Evolutionary conservation across 2,329 filamentous ascomycete genomes (phyloP).

Genomic region (Aspergillus calidoustus): DNA sequence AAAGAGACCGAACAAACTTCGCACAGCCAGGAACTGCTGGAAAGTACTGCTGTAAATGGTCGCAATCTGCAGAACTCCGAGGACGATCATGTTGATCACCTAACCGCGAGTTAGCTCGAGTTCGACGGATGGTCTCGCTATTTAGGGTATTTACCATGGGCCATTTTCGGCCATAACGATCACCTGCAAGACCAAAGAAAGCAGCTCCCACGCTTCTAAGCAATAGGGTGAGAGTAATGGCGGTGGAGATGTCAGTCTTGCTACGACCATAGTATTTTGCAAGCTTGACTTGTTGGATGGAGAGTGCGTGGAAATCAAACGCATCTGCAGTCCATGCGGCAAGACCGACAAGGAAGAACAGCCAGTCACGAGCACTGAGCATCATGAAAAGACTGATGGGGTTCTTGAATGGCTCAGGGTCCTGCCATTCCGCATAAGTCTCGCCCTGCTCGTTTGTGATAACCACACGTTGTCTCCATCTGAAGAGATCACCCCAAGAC

Average conservation of each 20-base stretch:
- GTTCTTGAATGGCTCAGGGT: conserved; percentile 68
- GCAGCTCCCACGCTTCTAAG: conserved; percentile 76
- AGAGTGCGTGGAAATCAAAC: conserved; percentile 82
- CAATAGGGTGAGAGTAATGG: conserved; percentile 66
- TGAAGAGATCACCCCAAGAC: conserved; percentile 67
- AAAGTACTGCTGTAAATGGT: conserved; percentile 79
- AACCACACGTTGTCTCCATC: conserved; percentile 74
- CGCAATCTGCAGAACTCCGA: conserved; percentile 72
- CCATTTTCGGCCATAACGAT: conserved; percentile 78
- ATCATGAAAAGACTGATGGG: conserved; percentile 70
- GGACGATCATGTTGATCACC: conserved; percentile 73
- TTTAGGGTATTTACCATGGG: conserved; percentile 61
- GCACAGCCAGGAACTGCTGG: conserved; percentile 73
- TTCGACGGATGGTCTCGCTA: background rate
- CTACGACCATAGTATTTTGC: conserved; percentile 62
- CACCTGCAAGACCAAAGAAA: conserved; percentile 75
- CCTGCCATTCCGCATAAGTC: conserved; percentile 69
- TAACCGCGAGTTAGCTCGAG: background rate
- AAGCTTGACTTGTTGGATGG: conserved; percentile 76
- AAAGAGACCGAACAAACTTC: conserved; percentile 74
- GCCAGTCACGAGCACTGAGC: conserved; percentile 69
- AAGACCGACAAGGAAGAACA: conserved; percentile 77
- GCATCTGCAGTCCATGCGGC: conserved; percentile 79
- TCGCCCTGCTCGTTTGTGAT: conserved; percentile 61
- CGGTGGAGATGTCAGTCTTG: conserved; percentile 72